phyloP scores from a whole-genome alignment of 2,329 filamentous ascomycete genomes.

The Lachnellula suecica region DNA sequence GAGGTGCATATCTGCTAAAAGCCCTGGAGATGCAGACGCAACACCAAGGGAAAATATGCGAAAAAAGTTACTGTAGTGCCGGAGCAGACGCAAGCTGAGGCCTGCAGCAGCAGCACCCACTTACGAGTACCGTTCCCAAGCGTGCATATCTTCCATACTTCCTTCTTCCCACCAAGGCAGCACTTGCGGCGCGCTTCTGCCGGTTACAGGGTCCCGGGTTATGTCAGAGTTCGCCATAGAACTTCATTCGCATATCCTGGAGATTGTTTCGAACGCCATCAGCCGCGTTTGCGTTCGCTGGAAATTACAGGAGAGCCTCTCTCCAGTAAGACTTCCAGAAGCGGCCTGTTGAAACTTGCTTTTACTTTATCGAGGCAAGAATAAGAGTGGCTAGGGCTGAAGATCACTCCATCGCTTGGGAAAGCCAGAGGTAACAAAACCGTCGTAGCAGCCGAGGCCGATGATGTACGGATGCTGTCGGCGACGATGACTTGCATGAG shows the following conservation, averaged over 20 bases:
- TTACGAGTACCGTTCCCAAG: constrained; percentile 5
- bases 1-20: constrained; percentile 10
- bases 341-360: constrained; percentile 14
- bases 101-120: constrained; percentile 6
- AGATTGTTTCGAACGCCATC: constrained; percentile 25
- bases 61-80: background rate
- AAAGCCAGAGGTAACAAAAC: background rate
- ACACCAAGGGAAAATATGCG: background rate
- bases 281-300: constrained; percentile 17
- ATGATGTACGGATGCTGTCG: constrained; percentile 2
- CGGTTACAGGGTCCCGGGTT: constrained; percentile 12
- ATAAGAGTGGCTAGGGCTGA: constrained; percentile 24
- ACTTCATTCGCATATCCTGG: constrained; percentile 20
- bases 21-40: constrained; percentile 3
- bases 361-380: constrained; percentile 10
- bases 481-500: constrained; percentile 28
- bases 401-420: constrained; percentile 7
- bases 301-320: constrained; percentile 23
- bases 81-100: constrained; percentile 9
- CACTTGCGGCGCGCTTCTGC: constrained; percentile 12
- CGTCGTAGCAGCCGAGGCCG: constrained; percentile 1
- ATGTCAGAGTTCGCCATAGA: constrained; percentile 20
- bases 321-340: constrained; percentile 21
- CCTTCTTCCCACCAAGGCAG: constrained; percentile 1
- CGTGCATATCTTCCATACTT: background rate